phyloP scores from a whole-genome alignment of 352 stramenopile species.

The Globisporangium cederbergense region DNA sequence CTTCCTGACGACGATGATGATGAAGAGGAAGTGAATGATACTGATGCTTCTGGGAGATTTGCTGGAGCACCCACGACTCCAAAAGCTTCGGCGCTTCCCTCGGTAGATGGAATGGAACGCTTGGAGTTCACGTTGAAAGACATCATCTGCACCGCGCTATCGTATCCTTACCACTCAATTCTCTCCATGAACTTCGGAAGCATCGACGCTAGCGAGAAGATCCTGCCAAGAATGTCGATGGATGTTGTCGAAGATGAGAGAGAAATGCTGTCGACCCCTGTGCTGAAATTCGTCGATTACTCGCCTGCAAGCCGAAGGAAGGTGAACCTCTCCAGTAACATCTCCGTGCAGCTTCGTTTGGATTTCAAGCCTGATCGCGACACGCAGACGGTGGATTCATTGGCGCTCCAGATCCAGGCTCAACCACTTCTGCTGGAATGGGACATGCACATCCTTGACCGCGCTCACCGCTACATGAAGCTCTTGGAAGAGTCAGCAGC shows the following conservation, averaged over 20 bases:
- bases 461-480: conserved; percentile 66
- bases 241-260: conserved; percentile 59
- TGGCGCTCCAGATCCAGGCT: conserved; percentile 62
- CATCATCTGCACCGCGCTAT: conserved; percentile 58
- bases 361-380: conserved; percentile 44
- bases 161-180: conserved; percentile 53
- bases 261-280: conserved; percentile 50
- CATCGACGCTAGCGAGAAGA: conserved; percentile 70
- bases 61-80: conserved; percentile 23
- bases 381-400: conserved; percentile 26
- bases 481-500: conserved; percentile 56
- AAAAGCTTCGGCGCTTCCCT: conserved; percentile 38
- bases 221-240: conserved; percentile 71
- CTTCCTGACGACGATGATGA: conserved; percentile 52
- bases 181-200: conserved; percentile 55
- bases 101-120: conserved; percentile 59
- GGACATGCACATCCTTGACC: conserved; percentile 86
- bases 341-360: conserved; percentile 66
- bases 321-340: conserved; percentile 61
- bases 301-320: conserved; percentile 55
- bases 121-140: conserved; percentile 70
- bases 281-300: conserved; percentile 60
- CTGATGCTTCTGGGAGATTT: conserved; percentile 21
- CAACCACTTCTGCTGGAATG: conserved; percentile 80
- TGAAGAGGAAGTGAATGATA: conserved; percentile 20